Conservation (phyloP, 306 rosid species). For the Lathyrus tuberosus region DNA sequence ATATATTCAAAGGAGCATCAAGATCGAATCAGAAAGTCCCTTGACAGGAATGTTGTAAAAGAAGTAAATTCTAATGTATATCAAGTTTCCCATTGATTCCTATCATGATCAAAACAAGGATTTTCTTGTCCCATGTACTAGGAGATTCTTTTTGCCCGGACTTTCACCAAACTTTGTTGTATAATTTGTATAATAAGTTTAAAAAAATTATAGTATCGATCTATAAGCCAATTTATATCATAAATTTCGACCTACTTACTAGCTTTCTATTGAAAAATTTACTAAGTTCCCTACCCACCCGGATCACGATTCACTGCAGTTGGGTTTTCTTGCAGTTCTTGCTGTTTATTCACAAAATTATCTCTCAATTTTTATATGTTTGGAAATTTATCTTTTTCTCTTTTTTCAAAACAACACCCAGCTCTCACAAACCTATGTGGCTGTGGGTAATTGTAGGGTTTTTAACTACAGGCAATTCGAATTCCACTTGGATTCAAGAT, state of each 20-base stretch:
- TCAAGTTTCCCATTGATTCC: neutral
- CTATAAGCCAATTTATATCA: conserved; percentile 24
- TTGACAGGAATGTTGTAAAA: conserved; percentile 24
- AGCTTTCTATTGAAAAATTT: neutral
- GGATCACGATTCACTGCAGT: no score
- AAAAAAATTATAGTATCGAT: conserved; percentile 11
- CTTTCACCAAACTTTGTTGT: conserved; percentile 13
- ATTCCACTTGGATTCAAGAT: no score
- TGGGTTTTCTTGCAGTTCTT: no score
- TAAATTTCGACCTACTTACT: neutral
- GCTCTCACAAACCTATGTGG: no score
- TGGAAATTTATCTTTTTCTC: no score
- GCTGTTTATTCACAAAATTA: no score
- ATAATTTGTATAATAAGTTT: conserved; percentile 22
- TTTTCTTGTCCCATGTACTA: neutral
- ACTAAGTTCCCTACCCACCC: no score
- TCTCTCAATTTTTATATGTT: no score
- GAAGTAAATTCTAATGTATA: conserved; percentile 4
- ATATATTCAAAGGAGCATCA: conserved; percentile 15
- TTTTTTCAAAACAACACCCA: no score
- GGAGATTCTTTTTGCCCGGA: neutral
- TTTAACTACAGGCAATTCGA: no score
- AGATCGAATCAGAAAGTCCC: conserved; percentile 35
- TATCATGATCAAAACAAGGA: conserved; percentile 22
- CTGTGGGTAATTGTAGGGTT: no score